Evolutionary conservation across 2,329 filamentous ascomycete genomes (phyloP).

Genomic region (Pseudocercospora ulei): DNA sequence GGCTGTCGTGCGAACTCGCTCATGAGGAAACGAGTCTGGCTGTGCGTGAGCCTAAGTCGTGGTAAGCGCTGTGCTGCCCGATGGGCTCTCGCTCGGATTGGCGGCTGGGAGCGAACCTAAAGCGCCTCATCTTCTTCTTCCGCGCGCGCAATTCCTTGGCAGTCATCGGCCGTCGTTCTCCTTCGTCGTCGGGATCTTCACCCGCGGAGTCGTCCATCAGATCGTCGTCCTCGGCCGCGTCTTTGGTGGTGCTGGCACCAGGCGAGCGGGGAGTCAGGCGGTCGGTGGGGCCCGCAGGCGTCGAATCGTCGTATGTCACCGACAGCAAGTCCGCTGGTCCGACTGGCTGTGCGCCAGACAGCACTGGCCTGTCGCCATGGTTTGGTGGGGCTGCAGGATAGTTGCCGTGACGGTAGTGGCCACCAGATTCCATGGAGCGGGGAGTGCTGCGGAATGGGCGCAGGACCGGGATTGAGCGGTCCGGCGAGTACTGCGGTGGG

Average conservation of each 20-base stretch:
- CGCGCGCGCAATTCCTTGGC: constrained; percentile 43
- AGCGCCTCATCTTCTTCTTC: constrained; percentile 59
- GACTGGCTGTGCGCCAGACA: constrained; percentile 14
- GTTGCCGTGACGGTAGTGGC: background rate
- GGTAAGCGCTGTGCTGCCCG: constrained; percentile 17
- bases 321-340: constrained; percentile 14
- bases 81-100: background rate
- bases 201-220: constrained; percentile 36
- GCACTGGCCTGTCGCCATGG: constrained; percentile 10
- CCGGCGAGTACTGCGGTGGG: constrained; percentile 12
- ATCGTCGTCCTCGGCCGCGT: constrained; percentile 35
- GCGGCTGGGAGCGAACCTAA: constrained; percentile 48
- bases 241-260: constrained; percentile 27
- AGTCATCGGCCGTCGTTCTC: constrained; percentile 34
- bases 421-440: constrained; percentile 32
- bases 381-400: constrained; percentile 1
- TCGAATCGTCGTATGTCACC: constrained; percentile 37
- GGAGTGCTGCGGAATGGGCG: constrained; percentile 41
- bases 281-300: constrained; percentile 41
- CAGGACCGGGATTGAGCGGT: constrained; percentile 30
- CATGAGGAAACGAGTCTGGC: constrained; percentile 95
- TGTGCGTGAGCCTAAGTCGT: constrained; percentile 68
- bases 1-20: constrained; percentile 93
- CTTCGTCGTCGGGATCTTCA: constrained; percentile 27
- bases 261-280: constrained; percentile 41